Conservation (phyloP, 345 rosid species). For the Lepidium sativum region DNA sequence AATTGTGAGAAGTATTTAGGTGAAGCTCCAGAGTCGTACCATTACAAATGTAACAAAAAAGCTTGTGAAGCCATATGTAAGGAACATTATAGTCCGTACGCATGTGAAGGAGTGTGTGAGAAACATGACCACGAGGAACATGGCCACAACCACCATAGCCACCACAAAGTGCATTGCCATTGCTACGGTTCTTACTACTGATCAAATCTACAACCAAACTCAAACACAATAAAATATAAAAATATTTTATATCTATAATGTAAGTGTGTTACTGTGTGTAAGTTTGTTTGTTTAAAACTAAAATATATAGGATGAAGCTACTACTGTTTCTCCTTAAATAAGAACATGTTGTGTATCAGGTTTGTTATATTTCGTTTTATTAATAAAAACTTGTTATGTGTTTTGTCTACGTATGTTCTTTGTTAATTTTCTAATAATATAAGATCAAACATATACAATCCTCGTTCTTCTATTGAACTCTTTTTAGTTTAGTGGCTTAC, state of each 20-base stretch:
- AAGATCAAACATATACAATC: too few species aligned
- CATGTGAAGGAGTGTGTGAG: conserved; percentile 20
- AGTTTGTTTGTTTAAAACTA: not conserved
- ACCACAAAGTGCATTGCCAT: not conserved
- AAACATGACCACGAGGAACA: not conserved
- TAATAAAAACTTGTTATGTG: not conserved
- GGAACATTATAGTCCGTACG: not conserved
- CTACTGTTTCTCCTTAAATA: not conserved
- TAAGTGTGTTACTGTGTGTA: not conserved
- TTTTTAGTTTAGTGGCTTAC: not conserved
- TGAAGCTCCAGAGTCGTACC: not conserved
- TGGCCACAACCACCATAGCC: too few species aligned
- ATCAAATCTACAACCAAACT: not conserved
- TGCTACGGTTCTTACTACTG: conserved; percentile 6
- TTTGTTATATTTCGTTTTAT: not conserved
- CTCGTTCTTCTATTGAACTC: too few species aligned
- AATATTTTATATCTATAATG: not conserved
- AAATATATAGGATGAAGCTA: not conserved
- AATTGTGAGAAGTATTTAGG: not conserved
- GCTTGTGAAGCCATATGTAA: not conserved
- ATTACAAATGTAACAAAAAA: not conserved
- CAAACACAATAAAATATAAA: not conserved
- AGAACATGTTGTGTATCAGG: not conserved
- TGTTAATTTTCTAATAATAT: too few species aligned
- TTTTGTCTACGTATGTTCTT: not conserved